Base-by-base conservation (phyloP, 164 flowering plant genomes). In the Berberis vulgaris region DNA sequence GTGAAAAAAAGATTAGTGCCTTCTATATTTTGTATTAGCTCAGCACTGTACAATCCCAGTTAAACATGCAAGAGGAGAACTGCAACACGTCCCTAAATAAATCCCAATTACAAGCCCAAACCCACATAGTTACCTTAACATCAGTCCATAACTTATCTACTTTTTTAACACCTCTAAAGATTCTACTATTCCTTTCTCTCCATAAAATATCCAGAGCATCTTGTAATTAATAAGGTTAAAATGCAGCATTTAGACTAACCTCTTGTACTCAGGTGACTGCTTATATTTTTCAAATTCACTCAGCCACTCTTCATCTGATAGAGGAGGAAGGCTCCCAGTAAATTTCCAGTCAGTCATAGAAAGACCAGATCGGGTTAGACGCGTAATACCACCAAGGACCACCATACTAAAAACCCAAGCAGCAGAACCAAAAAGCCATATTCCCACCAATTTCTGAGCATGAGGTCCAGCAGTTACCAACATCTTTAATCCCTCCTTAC, bases 321-420 rank as follows among this genome's bases (percentile, higher is more conserved):
- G 49, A 58, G 99, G 99, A 67, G 97, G 97, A 41, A 89, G 96
- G 39, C 73, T 41, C 43, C 99, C 99, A 45, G 96, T 82, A 63
- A 94, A 94, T 70, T 94, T 91, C 99, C 97, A 94, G 64, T 94
- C 97, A 59, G 97, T 94, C 97, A 91, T 91, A 40, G 99, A 94
- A 50, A 91, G 86, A 67, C 99, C 97, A 49, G 97, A 94, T 42
- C 97, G 79, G 2, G 99, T 94, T 45, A 91, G 83, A 41, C 97
- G 80, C 5, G 97, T 94, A 42, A 86, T 74, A 61, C 99, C 97
- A 71, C 99, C 99, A 65, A 91, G 89, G 8, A 94, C 72, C 59
- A 94, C 99, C 99, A 91, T 89, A 74, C 90, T 94, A 65, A 94
- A 89, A 44, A 94, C 99, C 99, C 96, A 94, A 1, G 91, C 93